These are phyloP conservation scores for Eutrema heterophyllum DNA, from an alignment of 345 rosid species.

Conservation along the genomic window DNA sequence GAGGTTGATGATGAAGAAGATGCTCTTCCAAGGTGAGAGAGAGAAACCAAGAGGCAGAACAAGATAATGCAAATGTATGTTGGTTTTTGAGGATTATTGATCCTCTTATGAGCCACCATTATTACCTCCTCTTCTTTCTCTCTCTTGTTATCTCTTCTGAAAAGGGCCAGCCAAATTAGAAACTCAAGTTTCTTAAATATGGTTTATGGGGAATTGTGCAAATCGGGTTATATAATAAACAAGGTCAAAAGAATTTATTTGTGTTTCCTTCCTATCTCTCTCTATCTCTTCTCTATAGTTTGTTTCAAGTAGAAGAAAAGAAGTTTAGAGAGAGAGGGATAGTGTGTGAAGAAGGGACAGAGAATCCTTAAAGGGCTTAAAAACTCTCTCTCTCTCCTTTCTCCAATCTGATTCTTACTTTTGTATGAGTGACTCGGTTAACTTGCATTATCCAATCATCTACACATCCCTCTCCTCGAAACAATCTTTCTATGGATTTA, in stretches of 20 bases:
- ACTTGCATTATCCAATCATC: slow-evolving; percentile 19
- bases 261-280: neutral
- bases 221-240: slow-evolving; percentile 5
- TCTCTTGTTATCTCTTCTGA: slow-evolving; percentile 2
- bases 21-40: slow-evolving; percentile 23
- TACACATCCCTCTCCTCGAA: neutral
- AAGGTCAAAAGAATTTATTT: slow-evolving; percentile 2
- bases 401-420: slow-evolving; percentile 21
- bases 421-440: slow-evolving; percentile 23
- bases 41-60: slow-evolving; percentile 26
- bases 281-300: slow-evolving; percentile 5
- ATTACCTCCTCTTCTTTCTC: neutral
- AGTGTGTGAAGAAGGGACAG: slow-evolving; percentile 11
- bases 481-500: slow-evolving; percentile 8
- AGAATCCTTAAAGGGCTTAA: slow-evolving; percentile 24
- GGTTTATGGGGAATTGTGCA: slow-evolving; percentile 30
- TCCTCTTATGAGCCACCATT: slow-evolving; percentile 29
- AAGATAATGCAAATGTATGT: slow-evolving; percentile 37
- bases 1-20: slow-evolving; percentile 1
- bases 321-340: slow-evolving; percentile 18
- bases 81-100: slow-evolving; percentile 30
- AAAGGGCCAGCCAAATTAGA: slow-evolving; percentile 12
- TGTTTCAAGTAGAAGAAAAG: slow-evolving; percentile 34
- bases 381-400: slow-evolving; percentile 20
- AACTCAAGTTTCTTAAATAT: slow-evolving; percentile 8